Evolutionary conservation across 1,284 basidiomycete genomes (phyloP).

Genomic region (Ganoderma multipileum): DNA sequence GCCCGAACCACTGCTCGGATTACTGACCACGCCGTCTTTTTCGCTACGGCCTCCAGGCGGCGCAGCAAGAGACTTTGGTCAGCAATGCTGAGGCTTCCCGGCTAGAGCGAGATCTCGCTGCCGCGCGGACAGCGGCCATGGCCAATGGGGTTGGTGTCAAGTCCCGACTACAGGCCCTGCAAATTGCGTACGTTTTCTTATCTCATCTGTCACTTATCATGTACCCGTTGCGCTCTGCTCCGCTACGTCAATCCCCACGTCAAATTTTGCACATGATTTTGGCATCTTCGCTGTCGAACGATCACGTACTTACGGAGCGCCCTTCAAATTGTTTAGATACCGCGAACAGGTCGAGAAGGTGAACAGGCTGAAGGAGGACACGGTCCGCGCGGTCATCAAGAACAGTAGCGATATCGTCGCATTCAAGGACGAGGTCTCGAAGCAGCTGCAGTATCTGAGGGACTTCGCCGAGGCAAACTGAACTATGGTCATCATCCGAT

Average conservation of each 20-base stretch:
- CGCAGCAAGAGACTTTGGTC: conserved; percentile 72
- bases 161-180: conserved; percentile 73
- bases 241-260: conserved; percentile 5
- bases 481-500: conserved; percentile 34
- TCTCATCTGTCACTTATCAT: neutral
- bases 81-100: conserved; percentile 67
- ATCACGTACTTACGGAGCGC: conserved; percentile 5
- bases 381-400: conserved; percentile 79
- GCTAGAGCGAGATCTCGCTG: conserved; percentile 71
- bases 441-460: conserved; percentile 67
- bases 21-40: neutral
- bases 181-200: conserved; percentile 50
- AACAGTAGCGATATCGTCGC: conserved; percentile 80
- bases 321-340: conserved; percentile 52
- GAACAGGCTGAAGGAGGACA: conserved; percentile 74
- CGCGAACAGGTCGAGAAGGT: conserved; percentile 79
- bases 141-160: conserved; percentile 81
- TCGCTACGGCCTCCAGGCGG: conserved; percentile 53
- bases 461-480: conserved; percentile 68
- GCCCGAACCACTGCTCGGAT: neutral
- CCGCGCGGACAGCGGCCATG: conserved; percentile 76
- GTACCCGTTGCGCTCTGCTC: neutral
- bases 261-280: neutral
- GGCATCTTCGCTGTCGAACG: neutral
- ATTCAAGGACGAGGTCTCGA: conserved; percentile 79